Conservation (phyloP, 2,329 filamentous ascomycete genomes). For the Tolypocladium ovalisporum region DNA sequence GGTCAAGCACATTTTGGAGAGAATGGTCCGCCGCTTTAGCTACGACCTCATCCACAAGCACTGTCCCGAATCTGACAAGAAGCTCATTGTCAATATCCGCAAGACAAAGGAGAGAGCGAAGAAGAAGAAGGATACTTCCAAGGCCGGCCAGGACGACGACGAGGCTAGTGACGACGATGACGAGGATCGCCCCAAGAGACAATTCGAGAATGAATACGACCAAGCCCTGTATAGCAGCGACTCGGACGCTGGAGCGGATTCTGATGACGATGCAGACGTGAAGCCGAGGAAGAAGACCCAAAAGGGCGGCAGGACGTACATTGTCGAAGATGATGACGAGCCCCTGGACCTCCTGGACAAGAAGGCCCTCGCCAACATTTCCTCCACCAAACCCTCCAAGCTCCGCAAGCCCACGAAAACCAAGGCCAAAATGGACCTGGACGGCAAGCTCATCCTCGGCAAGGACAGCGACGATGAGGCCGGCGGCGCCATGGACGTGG, state of each 20-base stretch:
- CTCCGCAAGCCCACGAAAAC: slow-evolving; percentile 43
- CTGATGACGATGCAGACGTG: slow-evolving; percentile 45
- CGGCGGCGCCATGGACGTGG: slow-evolving; percentile 51
- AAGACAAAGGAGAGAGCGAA: slow-evolving; percentile 89
- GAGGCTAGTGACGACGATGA: slow-evolving; percentile 41
- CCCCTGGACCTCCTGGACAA: slow-evolving; percentile 89
- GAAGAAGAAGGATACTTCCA: slow-evolving; percentile 67
- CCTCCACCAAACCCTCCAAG: slow-evolving; percentile 71
- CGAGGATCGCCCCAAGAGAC: slow-evolving; percentile 35
- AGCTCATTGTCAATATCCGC: slow-evolving; percentile 86
- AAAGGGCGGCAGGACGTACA: slow-evolving; percentile 65
- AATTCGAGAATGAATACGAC: slow-evolving; percentile 89
- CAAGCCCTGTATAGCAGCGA: slow-evolving; percentile 86
- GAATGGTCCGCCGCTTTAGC: slow-evolving; percentile 86
- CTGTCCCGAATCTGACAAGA: slow-evolving; percentile 78
- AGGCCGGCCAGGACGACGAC: slow-evolving; percentile 45
- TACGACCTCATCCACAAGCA: slow-evolving; percentile 67
- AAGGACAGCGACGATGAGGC: slow-evolving; percentile 38
- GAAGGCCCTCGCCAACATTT: slow-evolving; percentile 83
- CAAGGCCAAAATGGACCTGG: slow-evolving; percentile 60
- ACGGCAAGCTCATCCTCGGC: slow-evolving; percentile 73
- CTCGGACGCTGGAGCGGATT: slow-evolving; percentile 39
- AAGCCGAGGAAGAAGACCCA: slow-evolving; percentile 35
- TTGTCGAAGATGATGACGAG: slow-evolving; percentile 89
- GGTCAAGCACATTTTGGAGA: slow-evolving; percentile 95